Evolutionary conservation across 257 asterid genomes (phyloP), one percentile per base, ranked within the genome.

Genomic region (Solanum clarkiae): DNA sequence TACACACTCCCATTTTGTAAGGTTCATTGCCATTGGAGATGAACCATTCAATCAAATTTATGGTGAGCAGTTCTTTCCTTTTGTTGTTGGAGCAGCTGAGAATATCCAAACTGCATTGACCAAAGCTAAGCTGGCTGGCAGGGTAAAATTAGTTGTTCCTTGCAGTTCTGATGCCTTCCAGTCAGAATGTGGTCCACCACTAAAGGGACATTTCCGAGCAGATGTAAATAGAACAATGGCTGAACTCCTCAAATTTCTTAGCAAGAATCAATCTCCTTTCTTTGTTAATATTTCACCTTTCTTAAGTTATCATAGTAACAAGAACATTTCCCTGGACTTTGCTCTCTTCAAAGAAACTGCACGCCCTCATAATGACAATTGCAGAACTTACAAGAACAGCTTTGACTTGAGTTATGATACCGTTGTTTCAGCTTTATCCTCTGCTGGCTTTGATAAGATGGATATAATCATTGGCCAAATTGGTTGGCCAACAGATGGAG

Each of bases 401-500:
- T 95, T 94, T 26, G 97, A 95, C 62, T 56, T 92, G 85, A 90
- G 91, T 88, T 94, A 91, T 18, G 92, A 91, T 83, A 87, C 93
- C 49, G 57, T 94, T 47, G 71, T 81, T 59, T 87, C 71, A 8
- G 91, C 97, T 32, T 88, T 95, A 49, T 89, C 93, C 36, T 75
- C 40, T 18, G 92, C 94, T 24, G 97, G 99, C 10, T 95, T 91
- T 80, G 88, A 95, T 74, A 86, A 55, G 65, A 79, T 90, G 63
- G 94, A 90, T 0, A 75, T 95, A 45, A 87, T 92, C 65, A 82
- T 95, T 20, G 91, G 93, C 51, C 90, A 86, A 72, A 92, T 94
- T 22, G 99, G 99, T 66, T 95, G 99, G 99, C 99, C 99, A 11
- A 92, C 95, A 6, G 97, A 94, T 74, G 99, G 99, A 5, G 93